Evolutionary conservation across 2,329 filamentous ascomycete genomes (phyloP), one percentile per base, ranked within the genome.

Genomic region (Sporothrix variecibatus): DNA sequence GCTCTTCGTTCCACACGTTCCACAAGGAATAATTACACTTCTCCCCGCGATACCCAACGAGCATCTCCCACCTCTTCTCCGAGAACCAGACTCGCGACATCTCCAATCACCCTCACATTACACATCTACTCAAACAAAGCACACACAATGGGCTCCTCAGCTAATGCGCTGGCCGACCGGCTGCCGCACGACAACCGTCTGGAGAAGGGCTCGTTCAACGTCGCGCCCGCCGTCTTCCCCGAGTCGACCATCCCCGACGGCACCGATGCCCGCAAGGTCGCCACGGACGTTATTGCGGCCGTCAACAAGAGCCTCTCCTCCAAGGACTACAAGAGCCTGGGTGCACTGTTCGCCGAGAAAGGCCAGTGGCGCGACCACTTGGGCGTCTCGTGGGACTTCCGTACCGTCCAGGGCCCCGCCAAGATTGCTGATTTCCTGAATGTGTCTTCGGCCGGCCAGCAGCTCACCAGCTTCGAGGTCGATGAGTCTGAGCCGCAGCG

Each of bases 321-420:
- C 12, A 78, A 81, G 2, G 81, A 87, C 71, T 78, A 82, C 58
- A 51, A 76, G 1, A 77, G 78, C 1, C 58, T 86, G 0, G 78
- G 83, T 0, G 72, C 77, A 1, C 80, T 88, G 3, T 86, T 89
- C 64, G 77, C 82, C 2, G 76, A 81, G 0, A 81, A 86, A 26
- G 85, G 86, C 73, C 89, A 85, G 80, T 90, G 88, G 89, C 85
- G 88, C 9, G 89, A 91, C 77, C 87, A 89, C 60, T 81, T 91
- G 0, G 85, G 84, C 26, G 78, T 90, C 0, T 85, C 87, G 0
- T 91, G 88, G 88, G 84, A 86, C 56, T 85, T 88, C 64, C 86
- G 84, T 73, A 89, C 86, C 1, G 78, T 87, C 0, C 82, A 87
- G n/a, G 84, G 84, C 0, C 80, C 82, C 0, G 76, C 78, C 0